Conservation (phyloP, 192 early-diverging fungal species). For the Nowakowskiella sp. region DNA sequence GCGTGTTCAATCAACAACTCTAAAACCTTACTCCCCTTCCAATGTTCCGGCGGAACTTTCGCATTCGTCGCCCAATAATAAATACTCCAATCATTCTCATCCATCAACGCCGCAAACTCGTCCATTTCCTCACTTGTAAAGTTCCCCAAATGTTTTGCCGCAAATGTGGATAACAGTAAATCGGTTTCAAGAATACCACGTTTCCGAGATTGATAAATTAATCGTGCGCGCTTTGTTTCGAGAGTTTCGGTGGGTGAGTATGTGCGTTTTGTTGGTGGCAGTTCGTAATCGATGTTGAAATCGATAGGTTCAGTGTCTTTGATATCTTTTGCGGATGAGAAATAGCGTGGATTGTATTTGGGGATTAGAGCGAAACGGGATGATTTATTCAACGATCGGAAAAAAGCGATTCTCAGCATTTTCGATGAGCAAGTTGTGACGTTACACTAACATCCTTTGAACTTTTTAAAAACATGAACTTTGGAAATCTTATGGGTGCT, state of each 20-base stretch:
- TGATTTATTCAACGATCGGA: too few species aligned
- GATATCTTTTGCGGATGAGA: conserved; percentile 12
- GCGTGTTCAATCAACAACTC: conserved; percentile 54
- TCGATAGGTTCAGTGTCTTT: conserved; percentile 12
- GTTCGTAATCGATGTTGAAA: conserved; percentile 24
- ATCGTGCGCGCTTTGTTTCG: conserved; percentile 66
- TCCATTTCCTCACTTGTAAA: conserved; percentile 52
- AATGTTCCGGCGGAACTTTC: conserved; percentile 47
- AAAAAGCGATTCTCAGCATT: too few species aligned
- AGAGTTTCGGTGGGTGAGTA: conserved; percentile 57
- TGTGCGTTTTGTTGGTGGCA: too few species aligned
- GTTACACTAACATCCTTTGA: too few species aligned
- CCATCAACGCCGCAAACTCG: conserved; percentile 72
- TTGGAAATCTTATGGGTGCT: too few species aligned
- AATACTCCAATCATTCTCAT: conserved; percentile 94
- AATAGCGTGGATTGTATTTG: conserved; percentile 24
- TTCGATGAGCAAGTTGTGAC: too few species aligned
- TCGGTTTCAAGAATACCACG: conserved; percentile 92
- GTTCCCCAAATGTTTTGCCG: conserved; percentile 46
- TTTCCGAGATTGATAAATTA: conserved; percentile 83
- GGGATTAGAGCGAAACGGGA: too few species aligned
- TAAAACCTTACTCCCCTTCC: conserved; percentile 31
- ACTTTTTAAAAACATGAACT: too few species aligned
- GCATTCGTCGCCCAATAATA: conserved; percentile 82
- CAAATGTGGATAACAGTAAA: conserved; percentile 83